Evolutionary conservation across 768 basidiomycete genomes (phyloP), one percentile per base, ranked within the genome.

Genomic region (Mycena amicta): DNA sequence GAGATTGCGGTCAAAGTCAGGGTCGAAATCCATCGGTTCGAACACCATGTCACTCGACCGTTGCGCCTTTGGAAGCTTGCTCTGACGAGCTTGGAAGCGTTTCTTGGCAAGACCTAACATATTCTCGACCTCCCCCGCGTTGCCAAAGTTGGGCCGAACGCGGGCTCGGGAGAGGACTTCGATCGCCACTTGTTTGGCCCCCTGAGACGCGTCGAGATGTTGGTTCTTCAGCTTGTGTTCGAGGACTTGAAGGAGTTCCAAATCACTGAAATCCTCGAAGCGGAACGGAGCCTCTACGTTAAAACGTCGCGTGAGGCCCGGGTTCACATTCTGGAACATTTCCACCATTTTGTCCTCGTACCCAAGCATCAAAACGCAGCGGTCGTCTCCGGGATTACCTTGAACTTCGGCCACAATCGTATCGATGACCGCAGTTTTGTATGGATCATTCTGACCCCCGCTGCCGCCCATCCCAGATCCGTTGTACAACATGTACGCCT

Each of bases 281-380:
- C 74, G 70, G 75, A 89, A 89, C 0, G 88, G 84, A 45, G 87
- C 77, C 54, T 89, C 88, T 27, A 89, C 85, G 12, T 80, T 79
- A 67, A 90, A 90, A 0, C 88, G 84, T 25, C 88, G 80, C 2
- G 81, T 70, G 8, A 89, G 71, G 15, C 88, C 88, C 0, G 86
- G 83, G 63, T 89, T 90, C 28, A 88, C 87, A 50, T 89, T 85
- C 88, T 87, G 85, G 70, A 89, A 89, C 89, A 90, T 90, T 25
- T 89, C 83, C n/a, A 71, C 67, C 80, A 89, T 89, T 63, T 88
- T 76, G 4, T 81, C 75, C 56, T 83, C 82, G 69, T 89, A 90
- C 0, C 88, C 88, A 1, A 87, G 67, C 43, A 89, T 68, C 12
- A 90, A 71, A 0, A 90, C 84, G 53, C 86, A 88, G 28, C 87